These are phyloP conservation scores for Yamadazyma triangularis DNA, from an alignment of 1,139 yeast species.

Conservation along the genomic window DNA sequence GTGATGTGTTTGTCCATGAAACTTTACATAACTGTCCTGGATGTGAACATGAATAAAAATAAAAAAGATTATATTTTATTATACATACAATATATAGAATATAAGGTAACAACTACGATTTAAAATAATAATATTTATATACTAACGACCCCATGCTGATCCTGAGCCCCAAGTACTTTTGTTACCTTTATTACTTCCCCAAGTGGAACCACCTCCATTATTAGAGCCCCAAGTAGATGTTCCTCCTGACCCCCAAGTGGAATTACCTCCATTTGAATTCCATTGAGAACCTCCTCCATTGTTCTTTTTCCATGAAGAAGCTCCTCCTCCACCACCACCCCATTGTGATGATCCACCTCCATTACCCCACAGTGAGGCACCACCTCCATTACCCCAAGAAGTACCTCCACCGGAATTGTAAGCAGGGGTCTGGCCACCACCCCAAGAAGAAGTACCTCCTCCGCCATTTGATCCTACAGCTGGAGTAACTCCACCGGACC, in stretches of 20 bases:
- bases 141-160: slow-evolving; percentile 1
- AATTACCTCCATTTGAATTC: slow-evolving; percentile 27
- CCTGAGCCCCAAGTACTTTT: slow-evolving; percentile 18
- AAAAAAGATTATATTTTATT: no score
- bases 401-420: slow-evolving; percentile 12
- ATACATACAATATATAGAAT: no score
- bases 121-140: no score
- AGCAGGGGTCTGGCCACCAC: slow-evolving; percentile 31
- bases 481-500: slow-evolving; percentile 31
- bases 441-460: slow-evolving; percentile 36
- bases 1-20: slow-evolving; percentile 93
- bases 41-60: no score
- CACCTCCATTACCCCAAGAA: slow-evolving; percentile 24
- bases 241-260: slow-evolving; percentile 42
- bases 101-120: no score
- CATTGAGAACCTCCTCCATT: slow-evolving; percentile 4
- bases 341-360: slow-evolving; percentile 26
- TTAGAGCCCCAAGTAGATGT: slow-evolving; percentile 40
- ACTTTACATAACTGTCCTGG: slow-evolving; percentile 93
- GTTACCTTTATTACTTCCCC: slow-evolving; percentile 22
- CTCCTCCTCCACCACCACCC: no score
- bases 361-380: slow-evolving; percentile 26
- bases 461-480: slow-evolving; percentile 24
- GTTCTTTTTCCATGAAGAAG: slow-evolving; percentile 23
- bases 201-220: slow-evolving; percentile 31